A percentile compares a stretch with the other conserved stretches of the same genome.
phyloP scores from a whole-genome alignment of 805 yeast genomes.

The Candida silvicultrix region DNA sequence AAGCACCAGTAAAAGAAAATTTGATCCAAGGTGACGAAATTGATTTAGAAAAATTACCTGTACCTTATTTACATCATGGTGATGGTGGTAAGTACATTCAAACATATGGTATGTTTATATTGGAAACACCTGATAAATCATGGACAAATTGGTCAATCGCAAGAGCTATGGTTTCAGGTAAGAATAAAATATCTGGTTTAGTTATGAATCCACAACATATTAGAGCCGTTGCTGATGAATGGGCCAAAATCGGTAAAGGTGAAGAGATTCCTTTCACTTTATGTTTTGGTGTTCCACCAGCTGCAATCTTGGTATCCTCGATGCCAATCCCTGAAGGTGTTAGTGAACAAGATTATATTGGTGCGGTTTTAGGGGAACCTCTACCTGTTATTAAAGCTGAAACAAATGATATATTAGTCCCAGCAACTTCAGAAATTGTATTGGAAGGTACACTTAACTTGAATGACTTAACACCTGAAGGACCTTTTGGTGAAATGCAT shows the following conservation, averaged over 20 bases:
- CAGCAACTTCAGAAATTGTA: conserved; percentile 22
- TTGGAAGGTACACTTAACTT: conserved; percentile 21
- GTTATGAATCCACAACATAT: conserved; percentile 24
- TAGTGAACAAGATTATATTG: conserved; percentile 20
- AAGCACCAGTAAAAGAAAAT: conserved; percentile 20
- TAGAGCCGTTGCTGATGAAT: conserved; percentile 17
- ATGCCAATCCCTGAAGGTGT: conserved; percentile 10
- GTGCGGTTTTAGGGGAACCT: conserved; percentile 23
- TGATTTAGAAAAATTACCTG: conserved; percentile 15
- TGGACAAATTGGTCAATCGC: conserved; percentile 28
- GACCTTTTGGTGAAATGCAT: conserved; percentile 28
- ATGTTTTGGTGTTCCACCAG: conserved; percentile 26
- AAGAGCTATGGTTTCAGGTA: conserved; percentile 20
- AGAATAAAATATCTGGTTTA: conserved; percentile 21
- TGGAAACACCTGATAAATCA: conserved; percentile 21
- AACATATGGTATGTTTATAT: conserved; percentile 23
- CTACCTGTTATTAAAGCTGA: conserved; percentile 21
- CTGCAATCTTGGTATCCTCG: conserved; percentile 18
- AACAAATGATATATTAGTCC: conserved; percentile 19
- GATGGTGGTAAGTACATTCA: conserved; percentile 24
- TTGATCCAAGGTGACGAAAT: conserved; percentile 15
- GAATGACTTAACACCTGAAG: conserved; percentile 15
- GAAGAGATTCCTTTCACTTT: conserved; percentile 19
- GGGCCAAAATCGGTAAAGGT: conserved; percentile 20
- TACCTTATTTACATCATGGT: conserved; percentile 17